Evolutionary conservation across 2,329 filamentous ascomycete genomes (phyloP).

Genomic region (Aspergillus chevalieri): DNA sequence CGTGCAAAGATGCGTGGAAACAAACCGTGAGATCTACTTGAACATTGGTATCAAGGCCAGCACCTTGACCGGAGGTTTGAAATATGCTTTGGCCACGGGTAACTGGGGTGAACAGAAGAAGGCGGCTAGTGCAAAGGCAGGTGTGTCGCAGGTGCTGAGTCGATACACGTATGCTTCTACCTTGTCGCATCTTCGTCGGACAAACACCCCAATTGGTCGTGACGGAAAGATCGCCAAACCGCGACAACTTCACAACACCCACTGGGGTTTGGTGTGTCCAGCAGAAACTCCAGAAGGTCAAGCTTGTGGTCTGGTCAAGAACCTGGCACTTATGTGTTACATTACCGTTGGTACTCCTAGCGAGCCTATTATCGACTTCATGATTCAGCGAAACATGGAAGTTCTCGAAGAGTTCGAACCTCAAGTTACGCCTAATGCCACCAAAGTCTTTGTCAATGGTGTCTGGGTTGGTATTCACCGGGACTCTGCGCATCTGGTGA

Average conservation of each 20-base stretch:
- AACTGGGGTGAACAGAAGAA: conserved; percentile 99
- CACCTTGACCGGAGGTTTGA: conserved; percentile 86
- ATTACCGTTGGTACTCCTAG: conserved; percentile 91
- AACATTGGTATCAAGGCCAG: conserved; percentile 84
- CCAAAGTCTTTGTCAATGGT: conserved; percentile 97
- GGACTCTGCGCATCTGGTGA: conserved; percentile 78
- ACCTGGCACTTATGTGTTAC: conserved; percentile 95
- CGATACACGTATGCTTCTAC: conserved; percentile 97
- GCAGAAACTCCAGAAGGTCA: conserved; percentile 97
- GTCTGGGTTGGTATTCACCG: conserved; percentile 96
- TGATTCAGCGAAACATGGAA: conserved; percentile 94
- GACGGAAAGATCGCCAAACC: conserved; percentile 98
- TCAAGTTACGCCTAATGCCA: conserved; percentile 77
- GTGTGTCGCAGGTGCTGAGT: conserved; percentile 96
- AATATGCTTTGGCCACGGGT: conserved; percentile 93
- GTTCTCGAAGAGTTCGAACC: conserved; percentile 92
- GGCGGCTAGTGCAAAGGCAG: conserved; percentile 86
- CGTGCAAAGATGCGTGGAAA: conserved; percentile 86
- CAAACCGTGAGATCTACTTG: conserved; percentile 80
- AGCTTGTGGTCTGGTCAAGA: conserved; percentile 97
- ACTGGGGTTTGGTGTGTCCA: conserved; percentile 96
- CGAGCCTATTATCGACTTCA: conserved; percentile 86
- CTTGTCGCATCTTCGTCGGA: conserved; percentile 89
- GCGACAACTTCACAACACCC: conserved; percentile 94
- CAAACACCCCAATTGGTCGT: conserved; percentile 94